Base-by-base conservation (phyloP, 75 land plant genomes). In the Picea sitchensis region DNA sequence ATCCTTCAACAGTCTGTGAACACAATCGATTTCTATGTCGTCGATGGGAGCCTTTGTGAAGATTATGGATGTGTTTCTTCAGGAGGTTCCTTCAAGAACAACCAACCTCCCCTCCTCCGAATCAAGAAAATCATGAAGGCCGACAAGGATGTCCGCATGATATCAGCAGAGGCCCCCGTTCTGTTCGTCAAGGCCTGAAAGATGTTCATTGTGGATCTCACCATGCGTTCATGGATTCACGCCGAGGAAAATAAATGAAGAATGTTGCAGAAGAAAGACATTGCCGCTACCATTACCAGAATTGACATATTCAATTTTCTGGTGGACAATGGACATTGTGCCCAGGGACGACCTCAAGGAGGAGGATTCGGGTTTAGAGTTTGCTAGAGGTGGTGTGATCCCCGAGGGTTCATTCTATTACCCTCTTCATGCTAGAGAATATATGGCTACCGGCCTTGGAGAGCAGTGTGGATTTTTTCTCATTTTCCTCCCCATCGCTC, bases 121-220 rank as follows among this genome's bases (percentile, higher is more conserved):
- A 92, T 92, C 59, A 92, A 92, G 86, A 92, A 92, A 81, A 92
- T 92, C 54, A 92, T 92, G 94, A 92, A 92, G 73, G 92, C 94
- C 14, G 94, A 92, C 71, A 92, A 92, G 69, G 94, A 92, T n/a
- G 94, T 92, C 63, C 86, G 88, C 76, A 91, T 91, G 93, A 91
- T 91, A 30, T 87, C 92, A 21, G 92, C 92, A 3, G 94, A 92
- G 60, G 94, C 94, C 5, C 94, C 94, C 15, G 88, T 92, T 9
- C 84, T 92, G 14, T 92, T 92, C 79, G 92, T 92, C 15, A 93
- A 93, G 86, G 95, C 95, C 17, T 93, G 95, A 77, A 93, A 93
- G 82, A 87, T 93, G 80, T 93, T 93, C 82, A 91, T 90, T 9
- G 65, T 91, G 38, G 95, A 93, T 51, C 87, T 93, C 76, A 93